These are phyloP conservation scores for Coniochaeta sp. DNA, from an alignment of 2,329 filamentous ascomycete genomes.

Conservation along the genomic window DNA sequence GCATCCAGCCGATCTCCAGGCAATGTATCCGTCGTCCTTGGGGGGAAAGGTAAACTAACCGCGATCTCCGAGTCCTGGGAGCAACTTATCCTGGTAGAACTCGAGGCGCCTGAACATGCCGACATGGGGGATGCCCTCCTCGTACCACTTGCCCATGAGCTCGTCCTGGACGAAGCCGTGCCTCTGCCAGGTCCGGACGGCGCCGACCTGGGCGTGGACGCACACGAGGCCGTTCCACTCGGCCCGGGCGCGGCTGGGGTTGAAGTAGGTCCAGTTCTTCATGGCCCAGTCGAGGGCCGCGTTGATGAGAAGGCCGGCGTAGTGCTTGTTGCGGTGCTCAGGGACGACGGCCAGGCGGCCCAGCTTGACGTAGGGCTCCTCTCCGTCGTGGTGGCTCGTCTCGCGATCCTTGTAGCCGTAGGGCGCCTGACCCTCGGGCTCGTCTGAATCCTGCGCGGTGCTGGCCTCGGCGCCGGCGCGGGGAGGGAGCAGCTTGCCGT, in stretches of 20 bases:
- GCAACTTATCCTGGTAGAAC: constrained; percentile 10
- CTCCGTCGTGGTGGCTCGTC: constrained; percentile 48
- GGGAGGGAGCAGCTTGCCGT: constrained; percentile 24
- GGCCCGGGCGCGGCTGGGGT: constrained; percentile 30
- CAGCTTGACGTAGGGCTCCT: constrained; percentile 75
- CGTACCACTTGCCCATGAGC: constrained; percentile 67
- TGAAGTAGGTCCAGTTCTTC: constrained; percentile 49
- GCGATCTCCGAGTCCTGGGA: not conserved
- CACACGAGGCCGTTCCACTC: constrained; percentile 70
- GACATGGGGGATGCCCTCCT: constrained; percentile 78
- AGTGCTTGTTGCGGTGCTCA: constrained; percentile 55
- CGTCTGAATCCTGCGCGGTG: constrained; percentile 10
- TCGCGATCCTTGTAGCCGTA: constrained; percentile 26
- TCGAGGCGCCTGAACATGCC: constrained; percentile 64
- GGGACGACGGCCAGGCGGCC: constrained; percentile 66
- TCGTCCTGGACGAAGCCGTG: constrained; percentile 71
- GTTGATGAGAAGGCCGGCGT: constrained; percentile 60
- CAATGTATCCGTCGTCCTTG: too few relatives aligned
- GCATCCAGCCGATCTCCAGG: too few relatives aligned
- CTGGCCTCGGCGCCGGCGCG: constrained; percentile 6
- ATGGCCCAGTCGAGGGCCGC: constrained; percentile 61
- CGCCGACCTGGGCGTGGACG: constrained; percentile 67
- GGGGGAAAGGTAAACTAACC: not conserved
- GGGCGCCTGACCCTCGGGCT: constrained; percentile 8
- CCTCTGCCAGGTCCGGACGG: constrained; percentile 57